Conservation (phyloP, 257 asterid species). For the Prunella vulgaris region DNA sequence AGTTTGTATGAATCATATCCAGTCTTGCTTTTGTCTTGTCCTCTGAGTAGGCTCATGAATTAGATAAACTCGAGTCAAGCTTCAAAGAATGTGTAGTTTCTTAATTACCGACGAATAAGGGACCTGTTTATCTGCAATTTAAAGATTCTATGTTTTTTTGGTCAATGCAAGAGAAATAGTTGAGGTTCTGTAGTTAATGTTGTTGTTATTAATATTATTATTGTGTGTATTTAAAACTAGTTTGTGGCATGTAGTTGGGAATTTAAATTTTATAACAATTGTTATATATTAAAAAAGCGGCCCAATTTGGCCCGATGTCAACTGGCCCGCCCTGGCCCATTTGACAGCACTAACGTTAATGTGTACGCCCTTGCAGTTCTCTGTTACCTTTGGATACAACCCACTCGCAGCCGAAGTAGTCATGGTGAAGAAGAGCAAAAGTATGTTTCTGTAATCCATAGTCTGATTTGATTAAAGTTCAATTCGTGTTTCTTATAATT, state of each 20-base stretch:
- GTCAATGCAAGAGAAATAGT: background rate
- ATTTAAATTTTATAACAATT: too few relatives aligned
- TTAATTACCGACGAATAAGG: background rate
- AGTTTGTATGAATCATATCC: slow-evolving; percentile 3
- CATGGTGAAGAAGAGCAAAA: slow-evolving; percentile 83
- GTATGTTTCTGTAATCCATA: slow-evolving; percentile 28
- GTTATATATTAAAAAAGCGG: too few relatives aligned
- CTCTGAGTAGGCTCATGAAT: slow-evolving; percentile 9
- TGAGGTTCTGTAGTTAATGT: background rate
- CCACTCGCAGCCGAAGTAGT: slow-evolving; percentile 1
- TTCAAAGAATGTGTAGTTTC: background rate
- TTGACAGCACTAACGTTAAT: too few relatives aligned
- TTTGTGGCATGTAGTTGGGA: too few relatives aligned
- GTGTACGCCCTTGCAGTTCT: too few relatives aligned
- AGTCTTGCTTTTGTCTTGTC: background rate
- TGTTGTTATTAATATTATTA: too few relatives aligned
- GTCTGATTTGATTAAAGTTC: background rate
- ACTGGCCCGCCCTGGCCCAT: too few relatives aligned
- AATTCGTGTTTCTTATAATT: background rate
- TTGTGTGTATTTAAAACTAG: too few relatives aligned
- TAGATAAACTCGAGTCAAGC: background rate
- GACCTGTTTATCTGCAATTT: background rate
- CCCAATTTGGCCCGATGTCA: too few relatives aligned
- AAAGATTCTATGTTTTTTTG: background rate
- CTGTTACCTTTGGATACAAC: too few relatives aligned